Evolutionary conservation across 768 basidiomycete genomes (phyloP).

Genomic region (Termitomyces bulborhizus): DNA sequence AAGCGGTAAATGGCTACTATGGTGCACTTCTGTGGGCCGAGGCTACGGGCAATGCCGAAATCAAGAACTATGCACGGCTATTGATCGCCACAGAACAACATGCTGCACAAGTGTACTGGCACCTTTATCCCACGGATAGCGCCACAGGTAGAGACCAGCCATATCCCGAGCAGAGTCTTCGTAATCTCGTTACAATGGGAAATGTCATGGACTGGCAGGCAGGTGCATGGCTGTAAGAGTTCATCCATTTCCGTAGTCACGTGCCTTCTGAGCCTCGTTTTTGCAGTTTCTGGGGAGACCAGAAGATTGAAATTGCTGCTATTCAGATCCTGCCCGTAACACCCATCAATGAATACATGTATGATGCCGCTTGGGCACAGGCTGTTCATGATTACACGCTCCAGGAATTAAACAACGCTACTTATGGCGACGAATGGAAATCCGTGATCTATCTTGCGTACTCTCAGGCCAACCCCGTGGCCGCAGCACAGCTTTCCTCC

Average conservation of each 20-base stretch:
- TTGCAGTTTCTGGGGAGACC: constrained; percentile 25
- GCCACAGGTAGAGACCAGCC: constrained; percentile 26
- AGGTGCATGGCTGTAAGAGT: constrained; percentile 28
- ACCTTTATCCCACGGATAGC: constrained; percentile 25
- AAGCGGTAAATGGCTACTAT: constrained; percentile 30
- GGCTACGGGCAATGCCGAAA: constrained; percentile 22
- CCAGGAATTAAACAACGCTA: constrained; percentile 19
- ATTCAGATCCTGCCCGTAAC: constrained; percentile 32
- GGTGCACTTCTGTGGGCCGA: constrained; percentile 27
- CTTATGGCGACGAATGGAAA: constrained; percentile 27
- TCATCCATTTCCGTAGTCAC: background rate
- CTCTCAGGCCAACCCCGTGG: constrained; percentile 20
- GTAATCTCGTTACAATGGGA: constrained; percentile 26
- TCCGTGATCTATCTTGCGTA: constrained; percentile 27
- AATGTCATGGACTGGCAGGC: constrained; percentile 29
- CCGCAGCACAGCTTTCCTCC: constrained; percentile 22
- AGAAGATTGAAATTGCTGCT: constrained; percentile 25
- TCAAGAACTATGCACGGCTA: constrained; percentile 26
- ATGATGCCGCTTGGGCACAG: constrained; percentile 25
- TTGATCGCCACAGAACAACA: constrained; percentile 28
- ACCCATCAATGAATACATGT: constrained; percentile 26
- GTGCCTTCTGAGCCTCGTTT: background rate
- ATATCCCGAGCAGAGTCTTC: constrained; percentile 24
- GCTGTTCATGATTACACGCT: constrained; percentile 22
- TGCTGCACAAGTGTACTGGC: constrained; percentile 29